Conservation (phyloP, 257 asterid species). For the Fraxinus pennsylvanica region DNA sequence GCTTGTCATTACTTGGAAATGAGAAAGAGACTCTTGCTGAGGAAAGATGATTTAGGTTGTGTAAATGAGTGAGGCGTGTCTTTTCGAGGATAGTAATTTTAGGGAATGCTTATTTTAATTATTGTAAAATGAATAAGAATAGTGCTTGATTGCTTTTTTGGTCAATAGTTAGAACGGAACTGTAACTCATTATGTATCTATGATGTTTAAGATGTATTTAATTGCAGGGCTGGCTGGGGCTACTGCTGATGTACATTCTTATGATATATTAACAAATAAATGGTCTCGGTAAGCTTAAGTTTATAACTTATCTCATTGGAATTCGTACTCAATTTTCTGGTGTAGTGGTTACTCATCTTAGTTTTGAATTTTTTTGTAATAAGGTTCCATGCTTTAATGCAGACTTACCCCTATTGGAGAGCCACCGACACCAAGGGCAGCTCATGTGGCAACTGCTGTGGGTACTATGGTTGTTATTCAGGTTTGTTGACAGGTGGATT, state of each 20-base stretch:
- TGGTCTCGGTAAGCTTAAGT: slow-evolving; percentile 79
- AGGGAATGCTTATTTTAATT: not conserved
- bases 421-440: slow-evolving; percentile 99
- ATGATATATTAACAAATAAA: slow-evolving; percentile 81
- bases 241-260: slow-evolving; percentile 94
- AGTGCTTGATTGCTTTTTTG: not conserved
- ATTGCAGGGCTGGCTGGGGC: slow-evolving; percentile 97
- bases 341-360: slow-evolving; percentile 17
- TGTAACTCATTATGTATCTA: not conserved
- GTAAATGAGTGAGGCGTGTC: not conserved
- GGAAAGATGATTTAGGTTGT: not conserved
- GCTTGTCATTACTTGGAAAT: not conserved
- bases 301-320: not conserved
- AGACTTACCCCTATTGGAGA: slow-evolving; percentile 96
- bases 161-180: slow-evolving; percentile 9
- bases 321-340: not conserved
- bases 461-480: slow-evolving; percentile 99
- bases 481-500: slow-evolving; percentile 48
- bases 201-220: slow-evolving; percentile 22
- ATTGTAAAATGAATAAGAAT: slow-evolving; percentile 1
- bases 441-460: slow-evolving; percentile 97
- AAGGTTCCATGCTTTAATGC: slow-evolving; percentile 27
- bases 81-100: slow-evolving; percentile 1
- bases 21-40: not conserved
- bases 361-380: slow-evolving; percentile 25